Conservation (phyloP, 1,284 basidiomycete species). For the Vanrija sp. region DNA sequence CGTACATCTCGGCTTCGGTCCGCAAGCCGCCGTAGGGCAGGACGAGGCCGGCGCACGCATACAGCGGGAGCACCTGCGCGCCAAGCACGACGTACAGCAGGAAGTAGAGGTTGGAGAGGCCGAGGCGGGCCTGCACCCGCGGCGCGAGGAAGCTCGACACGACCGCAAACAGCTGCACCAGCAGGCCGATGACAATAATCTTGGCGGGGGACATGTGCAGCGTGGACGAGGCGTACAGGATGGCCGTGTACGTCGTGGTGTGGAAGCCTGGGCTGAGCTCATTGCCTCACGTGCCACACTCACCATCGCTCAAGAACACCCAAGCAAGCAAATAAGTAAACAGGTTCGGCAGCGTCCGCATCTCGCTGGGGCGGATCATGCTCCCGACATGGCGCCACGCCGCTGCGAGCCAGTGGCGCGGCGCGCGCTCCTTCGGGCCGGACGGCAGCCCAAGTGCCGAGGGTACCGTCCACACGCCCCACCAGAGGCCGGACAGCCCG, state of each 20-base stretch:
- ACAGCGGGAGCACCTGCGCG: slow-evolving; percentile 68
- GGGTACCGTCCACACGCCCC: slow-evolving; percentile 73
- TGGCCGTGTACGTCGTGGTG: slow-evolving; percentile 44
- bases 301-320: slow-evolving; percentile 86
- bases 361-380: slow-evolving; percentile 67
- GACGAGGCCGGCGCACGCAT: slow-evolving; percentile 76
- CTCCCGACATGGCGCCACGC: slow-evolving; percentile 44
- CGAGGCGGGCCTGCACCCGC: slow-evolving; percentile 47
- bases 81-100: slow-evolving; percentile 64
- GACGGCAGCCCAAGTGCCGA: slow-evolving; percentile 67
- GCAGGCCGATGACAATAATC: slow-evolving; percentile 48
- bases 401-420: slow-evolving; percentile 19
- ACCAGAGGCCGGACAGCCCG: slow-evolving; percentile 75
- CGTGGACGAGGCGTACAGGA: slow-evolving; percentile 46
- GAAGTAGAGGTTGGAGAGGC: slow-evolving; percentile 64
- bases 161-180: slow-evolving; percentile 47
- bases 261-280: slow-evolving; percentile 37
- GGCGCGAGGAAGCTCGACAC: slow-evolving; percentile 44
- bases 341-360: slow-evolving; percentile 70
- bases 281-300: slow-evolving; percentile 17
- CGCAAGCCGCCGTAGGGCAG: slow-evolving; percentile 63
- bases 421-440: slow-evolving; percentile 12
- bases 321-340: slow-evolving; percentile 83
- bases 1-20: slow-evolving; percentile 77
- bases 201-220: slow-evolving; percentile 50